Evolutionary conservation across 2,329 filamentous ascomycete genomes (phyloP).

Genomic region (Exophiala spinifera): DNA sequence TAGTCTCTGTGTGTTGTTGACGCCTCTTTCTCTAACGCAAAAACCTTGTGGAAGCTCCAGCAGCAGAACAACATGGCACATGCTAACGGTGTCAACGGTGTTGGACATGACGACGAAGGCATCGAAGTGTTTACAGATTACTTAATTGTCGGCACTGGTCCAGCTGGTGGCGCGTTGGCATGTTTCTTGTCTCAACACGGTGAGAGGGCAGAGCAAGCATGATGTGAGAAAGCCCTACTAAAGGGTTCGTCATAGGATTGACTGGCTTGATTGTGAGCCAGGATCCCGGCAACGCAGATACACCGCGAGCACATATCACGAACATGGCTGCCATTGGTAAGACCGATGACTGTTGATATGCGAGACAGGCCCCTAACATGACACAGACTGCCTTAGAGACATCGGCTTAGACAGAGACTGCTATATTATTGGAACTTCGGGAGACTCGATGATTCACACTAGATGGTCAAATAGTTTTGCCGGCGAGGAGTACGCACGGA

Average conservation of each 20-base stretch:
- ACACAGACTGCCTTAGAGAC: conserved; percentile 29
- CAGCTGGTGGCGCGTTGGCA: conserved; percentile 47
- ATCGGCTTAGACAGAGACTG: conserved; percentile 42
- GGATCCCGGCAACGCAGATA: conserved; percentile 15
- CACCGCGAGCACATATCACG: conserved; percentile 21
- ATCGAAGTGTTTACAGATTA: conserved; percentile 8
- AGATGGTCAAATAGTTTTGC: conserved; percentile 44
- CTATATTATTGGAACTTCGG: conserved; percentile 32
- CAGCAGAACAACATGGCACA: conserved; percentile 2
- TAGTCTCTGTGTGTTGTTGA: no score
- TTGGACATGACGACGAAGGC: neutral
- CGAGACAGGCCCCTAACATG: neutral
- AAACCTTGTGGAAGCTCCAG: no score
- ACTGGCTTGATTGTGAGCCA: conserved; percentile 14
- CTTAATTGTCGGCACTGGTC: conserved; percentile 46
- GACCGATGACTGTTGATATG: neutral
- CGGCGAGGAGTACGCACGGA: conserved; percentile 44
- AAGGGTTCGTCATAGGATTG: conserved; percentile 4
- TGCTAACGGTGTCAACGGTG: conserved; percentile 7
- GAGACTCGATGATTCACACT: conserved; percentile 39
- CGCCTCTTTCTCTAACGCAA: no score
- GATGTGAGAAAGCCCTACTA: neutral
- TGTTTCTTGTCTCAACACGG: conserved; percentile 36
- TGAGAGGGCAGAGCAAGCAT: conserved; percentile 26
- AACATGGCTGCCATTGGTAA: conserved; percentile 11